Conservation (phyloP, 371 early-diverging fungal genomes). For the Blakeslea trispora region DNA sequence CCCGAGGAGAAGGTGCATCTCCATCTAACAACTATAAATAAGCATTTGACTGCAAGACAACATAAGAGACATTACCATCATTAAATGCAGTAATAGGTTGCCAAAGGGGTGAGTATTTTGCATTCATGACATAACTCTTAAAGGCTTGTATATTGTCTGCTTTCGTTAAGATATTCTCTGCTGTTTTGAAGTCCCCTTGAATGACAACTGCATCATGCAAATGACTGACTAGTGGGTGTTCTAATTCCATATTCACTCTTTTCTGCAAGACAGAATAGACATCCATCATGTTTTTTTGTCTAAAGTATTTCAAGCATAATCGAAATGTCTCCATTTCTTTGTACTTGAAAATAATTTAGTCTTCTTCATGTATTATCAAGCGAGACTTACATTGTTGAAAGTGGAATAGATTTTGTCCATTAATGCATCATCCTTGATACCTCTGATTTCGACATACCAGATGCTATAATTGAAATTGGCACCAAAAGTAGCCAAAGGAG, state of each 20-base stretch:
- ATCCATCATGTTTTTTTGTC: slow-evolving; percentile 77
- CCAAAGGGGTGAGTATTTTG: slow-evolving; percentile 79
- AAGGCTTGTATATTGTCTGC: slow-evolving; percentile 67
- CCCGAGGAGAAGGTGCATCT: slow-evolving; percentile 65
- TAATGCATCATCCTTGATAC: slow-evolving; percentile 66
- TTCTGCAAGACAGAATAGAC: slow-evolving; percentile 70
- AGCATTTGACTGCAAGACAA: no score
- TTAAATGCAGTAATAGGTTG: slow-evolving; percentile 46
- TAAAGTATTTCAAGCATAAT: slow-evolving; percentile 86
- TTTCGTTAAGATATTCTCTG: slow-evolving; percentile 67
- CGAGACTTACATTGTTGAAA: slow-evolving; percentile 62
- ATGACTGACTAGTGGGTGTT: slow-evolving; percentile 78
- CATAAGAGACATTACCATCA: no score
- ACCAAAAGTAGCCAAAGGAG: slow-evolving; percentile 89
- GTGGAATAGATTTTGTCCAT: slow-evolving; percentile 65
- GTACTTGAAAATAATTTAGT: slow-evolving; percentile 29
- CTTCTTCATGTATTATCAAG: not conserved
- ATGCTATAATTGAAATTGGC: slow-evolving; percentile 94
- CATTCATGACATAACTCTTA: slow-evolving; percentile 63
- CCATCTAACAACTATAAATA: no score
- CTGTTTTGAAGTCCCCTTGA: slow-evolving; percentile 70
- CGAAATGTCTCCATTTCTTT: slow-evolving; percentile 81
- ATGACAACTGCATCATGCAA: slow-evolving; percentile 70
- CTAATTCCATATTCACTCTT: slow-evolving; percentile 66
- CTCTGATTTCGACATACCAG: slow-evolving; percentile 92